A percentile compares a stretch with the other conserved stretches of the same genome.
These are phyloP conservation scores for Hymenoscyphus linearis DNA, from an alignment of 2,329 filamentous ascomycete species.

Conservation along the genomic window DNA sequence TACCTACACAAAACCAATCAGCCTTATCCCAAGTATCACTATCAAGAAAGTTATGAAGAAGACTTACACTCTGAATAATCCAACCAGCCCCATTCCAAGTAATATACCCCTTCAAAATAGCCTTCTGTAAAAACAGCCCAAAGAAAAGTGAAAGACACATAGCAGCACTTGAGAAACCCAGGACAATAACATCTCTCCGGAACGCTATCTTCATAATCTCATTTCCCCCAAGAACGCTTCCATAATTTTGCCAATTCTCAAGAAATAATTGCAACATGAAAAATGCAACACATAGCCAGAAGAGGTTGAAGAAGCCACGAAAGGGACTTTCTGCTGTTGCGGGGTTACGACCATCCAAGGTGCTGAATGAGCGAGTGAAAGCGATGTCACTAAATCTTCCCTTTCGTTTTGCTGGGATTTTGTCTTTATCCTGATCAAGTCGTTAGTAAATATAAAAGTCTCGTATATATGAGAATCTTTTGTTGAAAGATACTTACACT, in stretches of 20 bases:
- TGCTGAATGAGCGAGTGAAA: conserved; percentile 68
- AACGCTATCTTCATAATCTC: conserved; percentile 70
- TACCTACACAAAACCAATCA: conserved; percentile 36
- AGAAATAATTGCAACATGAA: conserved; percentile 62
- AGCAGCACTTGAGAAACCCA: conserved; percentile 59
- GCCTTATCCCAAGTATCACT: neutral
- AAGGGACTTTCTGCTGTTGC: conserved; percentile 62
- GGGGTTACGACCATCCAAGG: conserved; percentile 69
- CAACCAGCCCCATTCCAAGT: conserved; percentile 66
- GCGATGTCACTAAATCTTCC: conserved; percentile 49
- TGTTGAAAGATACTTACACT: neutral
- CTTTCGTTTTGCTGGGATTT: conserved; percentile 20
- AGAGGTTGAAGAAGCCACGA: conserved; percentile 73
- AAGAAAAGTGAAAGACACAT: conserved; percentile 64
- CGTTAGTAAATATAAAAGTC: conserved; percentile 2
- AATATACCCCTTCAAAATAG: conserved; percentile 53
- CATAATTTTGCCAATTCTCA: conserved; percentile 63
- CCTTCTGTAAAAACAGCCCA: conserved; percentile 59
- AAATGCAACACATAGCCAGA: conserved; percentile 67
- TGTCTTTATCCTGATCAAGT: conserved; percentile 17
- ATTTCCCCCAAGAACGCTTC: conserved; percentile 63
- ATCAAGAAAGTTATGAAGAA: neutral
- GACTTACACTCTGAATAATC: conserved; percentile 62
- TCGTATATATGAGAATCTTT: neutral
- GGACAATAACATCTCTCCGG: conserved; percentile 46